Base-by-base conservation (phyloP, 441 rosid species). In the Mallotus japonicus region DNA sequence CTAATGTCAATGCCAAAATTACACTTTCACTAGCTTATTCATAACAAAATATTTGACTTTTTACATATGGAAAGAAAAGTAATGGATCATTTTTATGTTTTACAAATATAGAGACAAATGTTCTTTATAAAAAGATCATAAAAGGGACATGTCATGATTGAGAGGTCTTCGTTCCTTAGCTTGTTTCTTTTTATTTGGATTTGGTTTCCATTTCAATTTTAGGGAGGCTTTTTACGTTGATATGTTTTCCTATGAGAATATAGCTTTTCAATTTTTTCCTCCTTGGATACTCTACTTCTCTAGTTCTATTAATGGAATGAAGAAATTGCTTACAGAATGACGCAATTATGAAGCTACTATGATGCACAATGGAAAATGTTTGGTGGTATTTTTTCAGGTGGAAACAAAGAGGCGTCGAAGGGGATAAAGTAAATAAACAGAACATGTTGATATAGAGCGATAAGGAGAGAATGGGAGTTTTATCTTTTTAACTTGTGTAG, bases 381-480 rank as follows among this genome's bases (percentile, higher is more conserved):
- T 20, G 14, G 16, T 9, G 17, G 16, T 67, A 44, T 70, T 77
- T 34, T 75, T 74, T 72, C 90, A 90, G 96, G 93, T 87, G 82
- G 96, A 87, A 64, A 78, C 91, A 24, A 90, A 90, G 80, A 83
- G 96, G 28, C 85, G 88, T 2, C 84, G 96, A 68, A 87, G 92
- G 84, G 80, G 84, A 84, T 47, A 8, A 71, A 62, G 67, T 74
- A 55, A 37, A 58, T 72, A 77, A 77, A 15, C 6, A 11, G 28
- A 71, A 58, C 11, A 40, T 32, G 59, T 73, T 54, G 54, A 73
- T 71, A 40, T 77, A 73, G 80, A 66, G 61, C 54, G 72, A 65
- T 69, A 69, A 47, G 22, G 65, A 64, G 51, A 62, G 69, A 47
- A 65, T 49, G 28, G 65, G 70, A 65, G 67, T 70, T 72, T 73